Conservation (phyloP, 2,329 filamentous ascomycete genomes). For the Neofusicoccum kwambonambiense region DNA sequence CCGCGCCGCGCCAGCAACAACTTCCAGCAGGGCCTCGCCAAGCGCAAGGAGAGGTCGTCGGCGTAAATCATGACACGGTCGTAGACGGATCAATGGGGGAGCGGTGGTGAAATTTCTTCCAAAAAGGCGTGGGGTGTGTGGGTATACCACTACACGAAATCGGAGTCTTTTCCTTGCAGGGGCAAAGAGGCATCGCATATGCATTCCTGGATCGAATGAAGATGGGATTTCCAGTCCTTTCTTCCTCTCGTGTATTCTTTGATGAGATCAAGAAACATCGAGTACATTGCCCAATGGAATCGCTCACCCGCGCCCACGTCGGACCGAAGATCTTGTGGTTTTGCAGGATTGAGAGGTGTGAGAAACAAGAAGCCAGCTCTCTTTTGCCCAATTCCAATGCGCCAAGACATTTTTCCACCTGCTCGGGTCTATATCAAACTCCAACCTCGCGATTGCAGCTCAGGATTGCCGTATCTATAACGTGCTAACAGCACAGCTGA, state of each 20-base stretch:
- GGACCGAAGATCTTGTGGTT: background rate
- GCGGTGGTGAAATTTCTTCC: constrained; percentile 13
- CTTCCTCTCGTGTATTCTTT: constrained; percentile 7
- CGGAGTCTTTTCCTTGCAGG: constrained; percentile 17
- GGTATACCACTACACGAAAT: constrained; percentile 11
- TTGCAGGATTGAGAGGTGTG: background rate
- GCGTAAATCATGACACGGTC: constrained; percentile 18
- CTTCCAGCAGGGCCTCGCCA: constrained; percentile 87
- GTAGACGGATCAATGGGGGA: constrained; percentile 9
- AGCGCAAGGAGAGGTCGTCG: constrained; percentile 51
- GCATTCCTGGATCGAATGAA: constrained; percentile 16
- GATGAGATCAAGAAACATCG: constrained; percentile 17
- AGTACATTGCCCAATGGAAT: constrained; percentile 18
- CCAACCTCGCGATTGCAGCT: too few relatives aligned
- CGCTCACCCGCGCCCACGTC: constrained; percentile 7
- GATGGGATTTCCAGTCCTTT: background rate
- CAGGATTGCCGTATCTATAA: too few relatives aligned
- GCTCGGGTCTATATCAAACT: too few relatives aligned
- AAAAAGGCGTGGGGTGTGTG: constrained; percentile 16
- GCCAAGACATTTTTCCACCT: background rate
- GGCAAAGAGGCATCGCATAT: constrained; percentile 9
- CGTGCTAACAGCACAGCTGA: too few relatives aligned
- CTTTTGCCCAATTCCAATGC: background rate
- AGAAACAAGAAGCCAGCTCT: background rate
- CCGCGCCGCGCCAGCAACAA: constrained; percentile 95